A percentile compares a stretch with the other conserved stretches of the same genome.
Conservation (phyloP, 225 moss, liverwort and hornwort species). For the Bryum argenteum region DNA sequence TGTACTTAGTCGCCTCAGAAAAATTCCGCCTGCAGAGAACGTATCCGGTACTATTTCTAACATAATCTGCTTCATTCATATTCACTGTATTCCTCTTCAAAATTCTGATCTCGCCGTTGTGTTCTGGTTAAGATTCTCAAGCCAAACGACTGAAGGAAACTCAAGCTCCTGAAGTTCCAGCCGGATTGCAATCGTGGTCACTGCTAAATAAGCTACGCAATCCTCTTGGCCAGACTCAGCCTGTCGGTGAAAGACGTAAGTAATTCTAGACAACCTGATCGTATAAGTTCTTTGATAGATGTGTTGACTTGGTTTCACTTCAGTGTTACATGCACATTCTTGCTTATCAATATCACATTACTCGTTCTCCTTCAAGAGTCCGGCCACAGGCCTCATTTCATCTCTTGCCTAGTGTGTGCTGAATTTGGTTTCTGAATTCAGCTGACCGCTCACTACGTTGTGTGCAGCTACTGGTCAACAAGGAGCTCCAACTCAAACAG, state of each 20-base stretch:
- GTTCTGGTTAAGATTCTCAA: slow-evolving; percentile 46
- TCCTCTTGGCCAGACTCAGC: slow-evolving; percentile 43
- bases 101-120: slow-evolving; percentile 25
- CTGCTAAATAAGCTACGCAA: slow-evolving; percentile 46
- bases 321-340: not conserved
- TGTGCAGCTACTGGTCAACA: slow-evolving; percentile 33
- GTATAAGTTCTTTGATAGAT: not conserved
- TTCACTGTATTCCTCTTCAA: slow-evolving; percentile 7
- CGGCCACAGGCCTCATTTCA: not conserved
- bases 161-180: slow-evolving; percentile 40
- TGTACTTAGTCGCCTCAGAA: slow-evolving; percentile 51
- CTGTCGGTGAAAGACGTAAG: slow-evolving; percentile 34
- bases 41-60: slow-evolving; percentile 35
- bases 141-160: slow-evolving; percentile 49
- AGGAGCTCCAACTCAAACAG: slow-evolving; percentile 46
- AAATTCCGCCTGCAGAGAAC: slow-evolving; percentile 40
- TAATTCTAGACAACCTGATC: not conserved
- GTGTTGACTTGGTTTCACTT: no score
- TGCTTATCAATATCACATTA: not conserved
- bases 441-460: slow-evolving; percentile 11
- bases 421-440: slow-evolving; percentile 7
- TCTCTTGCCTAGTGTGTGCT: not conserved
- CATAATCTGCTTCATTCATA: slow-evolving; percentile 5
- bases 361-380: not conserved
- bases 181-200: slow-evolving; percentile 45